Evolutionary conservation across 1,284 basidiomycete species (phyloP).

Genomic region (Irpex lacteus): DNA sequence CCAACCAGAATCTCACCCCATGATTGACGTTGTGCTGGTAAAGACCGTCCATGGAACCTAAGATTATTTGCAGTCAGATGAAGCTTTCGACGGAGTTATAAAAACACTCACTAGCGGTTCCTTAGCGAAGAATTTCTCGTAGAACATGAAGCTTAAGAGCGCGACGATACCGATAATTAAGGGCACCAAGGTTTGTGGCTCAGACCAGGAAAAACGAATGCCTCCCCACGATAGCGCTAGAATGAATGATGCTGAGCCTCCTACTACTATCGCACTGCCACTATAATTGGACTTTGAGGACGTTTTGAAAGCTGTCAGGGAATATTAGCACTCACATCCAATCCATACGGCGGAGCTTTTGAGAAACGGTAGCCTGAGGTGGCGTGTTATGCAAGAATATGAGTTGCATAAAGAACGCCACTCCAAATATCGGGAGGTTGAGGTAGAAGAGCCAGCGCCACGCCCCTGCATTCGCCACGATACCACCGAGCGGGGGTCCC

Average conservation of each 20-base stretch:
- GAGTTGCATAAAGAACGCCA: slow-evolving; percentile 34
- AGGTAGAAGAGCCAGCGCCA: slow-evolving; percentile 26
- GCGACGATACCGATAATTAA: not conserved
- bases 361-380: not conserved
- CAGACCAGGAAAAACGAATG: slow-evolving; percentile 5
- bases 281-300: too few species aligned
- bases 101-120: slow-evolving; percentile 5
- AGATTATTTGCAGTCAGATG: not conserved
- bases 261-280: not conserved
- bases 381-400: slow-evolving; percentile 4
- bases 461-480: slow-evolving; percentile 3
- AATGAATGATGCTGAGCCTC: slow-evolving; percentile 1
- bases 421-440: slow-evolving; percentile 39
- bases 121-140: not conserved
- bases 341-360: slow-evolving; percentile 6
- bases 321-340: slow-evolving; percentile 3
- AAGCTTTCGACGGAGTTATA: not conserved
- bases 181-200: slow-evolving; percentile 1
- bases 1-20: not conserved
- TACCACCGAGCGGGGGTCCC: slow-evolving; percentile 5
- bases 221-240: slow-evolving; percentile 11
- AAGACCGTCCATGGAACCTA: not conserved
- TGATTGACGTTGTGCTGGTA: not conserved
- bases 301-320: not conserved
- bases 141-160: slow-evolving; percentile 1